Evolutionary conservation across 179 eudicot species (phyloP).

Genomic region (Amaranthus tricolor): DNA sequence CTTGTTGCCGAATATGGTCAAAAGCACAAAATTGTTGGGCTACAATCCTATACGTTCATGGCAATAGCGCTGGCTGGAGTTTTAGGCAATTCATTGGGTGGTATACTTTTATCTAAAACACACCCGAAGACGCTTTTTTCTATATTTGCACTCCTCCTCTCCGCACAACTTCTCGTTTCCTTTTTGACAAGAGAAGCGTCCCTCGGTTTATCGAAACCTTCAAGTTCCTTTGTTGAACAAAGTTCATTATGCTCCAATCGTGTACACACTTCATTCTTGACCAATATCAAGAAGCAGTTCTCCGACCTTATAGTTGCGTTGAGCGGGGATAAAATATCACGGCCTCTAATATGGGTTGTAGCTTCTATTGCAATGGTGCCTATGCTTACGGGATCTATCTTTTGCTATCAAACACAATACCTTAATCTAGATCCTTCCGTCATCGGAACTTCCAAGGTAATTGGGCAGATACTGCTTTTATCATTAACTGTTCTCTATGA

Average conservation of each 20-base stretch:
- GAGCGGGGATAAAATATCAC: constrained; percentile 42
- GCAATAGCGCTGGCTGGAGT: constrained; percentile 90
- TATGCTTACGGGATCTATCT: constrained; percentile 70
- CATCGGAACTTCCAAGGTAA: constrained; percentile 83
- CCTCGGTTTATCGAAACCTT: constrained; percentile 50
- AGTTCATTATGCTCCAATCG: constrained; percentile 18
- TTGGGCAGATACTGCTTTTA: constrained; percentile 68
- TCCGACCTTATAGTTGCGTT: constrained; percentile 56
- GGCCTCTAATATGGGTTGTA: constrained; percentile 68
- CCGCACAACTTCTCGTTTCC: constrained; percentile 51
- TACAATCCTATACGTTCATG: constrained; percentile 87
- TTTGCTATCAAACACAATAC: constrained; percentile 82
- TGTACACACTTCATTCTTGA: constrained; percentile 28
- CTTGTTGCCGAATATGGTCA: constrained; percentile 86
- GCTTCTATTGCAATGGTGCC: constrained; percentile 68
- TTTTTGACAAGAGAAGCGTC: constrained; percentile 53
- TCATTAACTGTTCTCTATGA: constrained; percentile 54
- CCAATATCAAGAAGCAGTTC: constrained; percentile 50
- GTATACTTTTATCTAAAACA: constrained; percentile 52
- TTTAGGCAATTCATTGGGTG: constrained; percentile 76
- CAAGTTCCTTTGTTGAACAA: constrained; percentile 7
- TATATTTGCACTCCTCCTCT: constrained; percentile 49
- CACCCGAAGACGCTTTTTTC: constrained; percentile 54
- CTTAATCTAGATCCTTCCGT: constrained; percentile 69
- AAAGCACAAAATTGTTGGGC: constrained; percentile 53